phyloP scores from a whole-genome alignment of 2,329 filamentous ascomycete genomes.

The Aulographum hederae region DNA sequence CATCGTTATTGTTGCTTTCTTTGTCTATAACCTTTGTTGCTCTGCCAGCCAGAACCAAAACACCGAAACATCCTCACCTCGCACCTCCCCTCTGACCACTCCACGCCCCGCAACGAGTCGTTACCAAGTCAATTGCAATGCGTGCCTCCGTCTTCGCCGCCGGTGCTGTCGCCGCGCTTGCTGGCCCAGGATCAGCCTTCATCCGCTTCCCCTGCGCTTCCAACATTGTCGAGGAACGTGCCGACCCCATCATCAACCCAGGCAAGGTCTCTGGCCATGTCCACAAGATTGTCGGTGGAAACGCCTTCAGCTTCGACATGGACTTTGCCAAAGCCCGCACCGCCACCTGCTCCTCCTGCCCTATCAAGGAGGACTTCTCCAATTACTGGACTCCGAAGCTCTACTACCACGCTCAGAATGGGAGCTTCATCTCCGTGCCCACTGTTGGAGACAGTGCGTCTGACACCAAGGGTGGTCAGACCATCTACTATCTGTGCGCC shows the following conservation, averaged over 20 bases:
- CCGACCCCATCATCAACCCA: conserved; percentile 51
- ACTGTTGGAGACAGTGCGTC: conserved; percentile 30
- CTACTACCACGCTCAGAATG: conserved; percentile 47
- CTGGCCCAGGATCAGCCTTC: conserved; percentile 40
- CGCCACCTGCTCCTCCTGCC: conserved; percentile 54
- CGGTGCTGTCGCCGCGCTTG: conserved; percentile 12
- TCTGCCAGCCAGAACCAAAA: too few species aligned
- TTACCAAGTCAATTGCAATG: too few species aligned
- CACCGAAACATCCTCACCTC: too few species aligned
- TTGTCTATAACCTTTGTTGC: too few species aligned
- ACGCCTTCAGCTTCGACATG: conserved; percentile 44
- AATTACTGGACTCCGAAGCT: conserved; percentile 62
- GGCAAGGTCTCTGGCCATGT: conserved; percentile 40
- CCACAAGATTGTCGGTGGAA: conserved; percentile 54
- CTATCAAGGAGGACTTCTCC: conserved; percentile 47
- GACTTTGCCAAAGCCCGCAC: conserved; percentile 38
- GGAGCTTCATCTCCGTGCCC: conserved; percentile 47
- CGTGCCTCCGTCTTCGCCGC: too few species aligned
- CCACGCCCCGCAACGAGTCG: too few species aligned
- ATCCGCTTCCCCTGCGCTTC: conserved; percentile 51
- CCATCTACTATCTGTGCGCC: conserved; percentile 55
- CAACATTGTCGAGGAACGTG: conserved; percentile 39
- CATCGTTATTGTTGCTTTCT: too few species aligned
- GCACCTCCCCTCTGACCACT: too few species aligned
- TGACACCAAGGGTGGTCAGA: conserved; percentile 36